These are phyloP conservation scores for Moesziomyces antarcticus DNA, from an alignment of 1,284 basidiomycete species.

Conservation along the genomic window DNA sequence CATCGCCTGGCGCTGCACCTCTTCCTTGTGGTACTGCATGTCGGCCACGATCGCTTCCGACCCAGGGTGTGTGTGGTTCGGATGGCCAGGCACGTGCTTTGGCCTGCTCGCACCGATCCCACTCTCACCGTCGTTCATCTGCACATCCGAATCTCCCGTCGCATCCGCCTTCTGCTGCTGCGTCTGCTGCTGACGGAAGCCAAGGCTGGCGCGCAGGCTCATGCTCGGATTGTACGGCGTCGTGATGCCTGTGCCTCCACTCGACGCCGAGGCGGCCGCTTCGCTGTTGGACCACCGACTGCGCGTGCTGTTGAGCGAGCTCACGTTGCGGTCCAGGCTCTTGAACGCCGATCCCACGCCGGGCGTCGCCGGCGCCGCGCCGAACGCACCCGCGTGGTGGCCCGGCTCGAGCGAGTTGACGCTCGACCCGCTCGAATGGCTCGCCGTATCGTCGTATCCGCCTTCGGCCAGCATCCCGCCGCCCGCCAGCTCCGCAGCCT, in stretches of 20 bases:
- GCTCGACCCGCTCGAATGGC: slow-evolving; percentile 21
- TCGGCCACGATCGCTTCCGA: slow-evolving; percentile 55
- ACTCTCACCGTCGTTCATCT: not conserved
- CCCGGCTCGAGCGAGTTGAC: slow-evolving; percentile 11
- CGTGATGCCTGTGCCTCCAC: slow-evolving; percentile 26
- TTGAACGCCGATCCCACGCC: slow-evolving; percentile 19
- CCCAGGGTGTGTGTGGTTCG: slow-evolving; percentile 51
- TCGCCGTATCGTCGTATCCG: slow-evolving; percentile 14
- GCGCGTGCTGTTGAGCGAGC: slow-evolving; percentile 32
- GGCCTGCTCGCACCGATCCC: slow-evolving; percentile 5
- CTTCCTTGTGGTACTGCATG: slow-evolving; percentile 54
- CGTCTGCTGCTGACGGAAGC: slow-evolving; percentile 36
- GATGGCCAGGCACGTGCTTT: slow-evolving; percentile 34
- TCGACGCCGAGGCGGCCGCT: not conserved
- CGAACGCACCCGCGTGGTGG: not conserved
- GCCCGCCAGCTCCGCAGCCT: slow-evolving; percentile 31
- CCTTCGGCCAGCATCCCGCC: slow-evolving; percentile 2
- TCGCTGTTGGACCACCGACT: slow-evolving; percentile 35
- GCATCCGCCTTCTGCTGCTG: slow-evolving; percentile 1
- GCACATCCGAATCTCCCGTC: not conserved
- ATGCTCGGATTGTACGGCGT: slow-evolving; percentile 44
- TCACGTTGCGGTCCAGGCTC: slow-evolving; percentile 45
- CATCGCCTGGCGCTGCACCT: slow-evolving; percentile 51
- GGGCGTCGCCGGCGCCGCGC: slow-evolving; percentile 2
- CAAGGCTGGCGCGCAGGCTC: slow-evolving; percentile 30